Conservation (phyloP, 768 basidiomycete species). For the Lactarius sp. region DNA sequence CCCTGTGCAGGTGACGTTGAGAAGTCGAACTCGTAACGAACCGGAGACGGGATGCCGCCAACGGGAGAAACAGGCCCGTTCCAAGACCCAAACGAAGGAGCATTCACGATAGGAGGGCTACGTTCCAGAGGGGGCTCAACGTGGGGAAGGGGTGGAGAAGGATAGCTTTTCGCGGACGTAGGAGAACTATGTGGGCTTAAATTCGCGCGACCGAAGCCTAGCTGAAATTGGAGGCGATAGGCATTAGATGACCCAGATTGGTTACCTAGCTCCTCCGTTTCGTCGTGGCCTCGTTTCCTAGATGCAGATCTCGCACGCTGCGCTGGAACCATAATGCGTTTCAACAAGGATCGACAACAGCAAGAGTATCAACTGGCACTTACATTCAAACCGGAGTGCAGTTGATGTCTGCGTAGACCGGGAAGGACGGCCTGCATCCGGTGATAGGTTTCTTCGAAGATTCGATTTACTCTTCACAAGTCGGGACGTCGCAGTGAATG, state of each 20-base stretch:
- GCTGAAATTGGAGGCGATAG: slow-evolving; percentile 28
- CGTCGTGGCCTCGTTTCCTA: slow-evolving; percentile 66
- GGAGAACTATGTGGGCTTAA: slow-evolving; percentile 73
- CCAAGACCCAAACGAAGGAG: slow-evolving; percentile 34
- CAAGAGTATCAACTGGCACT: slow-evolving; percentile 21
- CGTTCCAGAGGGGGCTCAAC: slow-evolving; percentile 48
- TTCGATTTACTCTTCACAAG: slow-evolving; percentile 27
- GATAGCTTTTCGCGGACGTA: slow-evolving; percentile 58
- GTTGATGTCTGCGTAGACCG: slow-evolving; percentile 28
- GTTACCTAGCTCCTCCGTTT: slow-evolving; percentile 50
- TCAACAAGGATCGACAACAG: slow-evolving; percentile 1
- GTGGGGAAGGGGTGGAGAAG: slow-evolving; percentile 59
- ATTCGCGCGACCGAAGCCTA: slow-evolving; percentile 35
- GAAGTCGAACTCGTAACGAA: slow-evolving; percentile 25
- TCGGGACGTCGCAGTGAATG: slow-evolving; percentile 22
- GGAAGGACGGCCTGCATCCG: slow-evolving; percentile 32
- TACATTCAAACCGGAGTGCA: slow-evolving; percentile 33
- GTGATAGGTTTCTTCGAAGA: slow-evolving; percentile 32
- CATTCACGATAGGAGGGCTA: slow-evolving; percentile 49
- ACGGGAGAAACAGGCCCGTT: slow-evolving; percentile 23
- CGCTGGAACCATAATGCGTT: slow-evolving; percentile 35
- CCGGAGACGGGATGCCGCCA: slow-evolving; percentile 16
- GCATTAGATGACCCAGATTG: slow-evolving; percentile 24
- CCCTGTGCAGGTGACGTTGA: slow-evolving; percentile 9
- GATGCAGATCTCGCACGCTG: slow-evolving; percentile 73